Evolutionary conservation across 768 basidiomycete species (phyloP), one percentile per base, ranked within the genome.

Genomic region (Termitomyces sp.): DNA sequence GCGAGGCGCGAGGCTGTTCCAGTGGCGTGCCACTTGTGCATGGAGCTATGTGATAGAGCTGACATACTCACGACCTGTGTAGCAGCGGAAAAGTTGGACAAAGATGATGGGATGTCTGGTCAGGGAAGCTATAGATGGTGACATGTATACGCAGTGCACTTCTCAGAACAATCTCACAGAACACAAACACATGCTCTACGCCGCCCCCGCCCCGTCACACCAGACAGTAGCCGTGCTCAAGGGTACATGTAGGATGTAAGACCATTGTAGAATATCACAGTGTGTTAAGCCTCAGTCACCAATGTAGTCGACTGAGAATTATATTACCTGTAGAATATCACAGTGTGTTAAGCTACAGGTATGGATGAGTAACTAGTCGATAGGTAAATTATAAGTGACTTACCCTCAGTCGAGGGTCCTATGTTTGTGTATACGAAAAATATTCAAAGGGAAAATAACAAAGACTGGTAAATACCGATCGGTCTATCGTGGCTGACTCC

Each of bases 101-200:
- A 81, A 56, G 83, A 84, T 50, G 65, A 68, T 18, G 51, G 10
- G 81, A 85, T 37, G 68, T 72, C 0, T 87, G 83, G 84, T 74
- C 77, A 22, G 97, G 97, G 1, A 98, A 77, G 61, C 72, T 96
- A 5, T 99, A 97, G 97, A 97, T 97, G 73, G 77, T 84, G 18
- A 83, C 87, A 2, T 98, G 94, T 68, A 81, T 83, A 42, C 84
- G 84, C 26, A 84, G 90, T 7, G 92, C 94, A 7, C 76, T 86
- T 5, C 26, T 9, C 42, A 62, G 90, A 72, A 81, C 20, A 73
- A 75, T 7, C 73, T 95, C 3, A 75, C 88, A 0, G 77, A 83
- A 15, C 76, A 85, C 39, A 94, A 98, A 69, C 87, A 94, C n/a
- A 80, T 86, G 1, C 75, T 98, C 0, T 95, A 94, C 64, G 95